A percentile compares a stretch with the other conserved stretches of the same genome.
phyloP scores from a whole-genome alignment of 768 basidiomycete species.

The Tricholoma terreum region DNA sequence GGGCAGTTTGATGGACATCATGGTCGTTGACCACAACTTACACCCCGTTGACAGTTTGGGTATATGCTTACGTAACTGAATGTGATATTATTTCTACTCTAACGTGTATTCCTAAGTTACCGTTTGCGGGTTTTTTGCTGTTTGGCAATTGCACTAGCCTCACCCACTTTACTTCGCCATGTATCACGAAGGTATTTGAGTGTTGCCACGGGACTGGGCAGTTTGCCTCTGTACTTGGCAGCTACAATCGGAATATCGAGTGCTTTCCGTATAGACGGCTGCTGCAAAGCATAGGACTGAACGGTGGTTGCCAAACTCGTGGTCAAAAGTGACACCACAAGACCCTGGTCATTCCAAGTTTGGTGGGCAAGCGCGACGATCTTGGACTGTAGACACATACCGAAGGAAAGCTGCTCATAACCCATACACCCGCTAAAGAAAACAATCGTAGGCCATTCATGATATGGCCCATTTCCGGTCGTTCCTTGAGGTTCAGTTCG shows the following conservation, averaged over 20 bases:
- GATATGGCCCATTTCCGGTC: conserved; percentile 59
- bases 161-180: conserved; percentile 21
- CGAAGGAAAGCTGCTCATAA: conserved; percentile 55
- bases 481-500: conserved; percentile 50
- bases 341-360: conserved; percentile 27
- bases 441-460: conserved; percentile 65
- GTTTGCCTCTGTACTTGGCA: conserved; percentile 20
- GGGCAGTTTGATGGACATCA: conserved; percentile 37
- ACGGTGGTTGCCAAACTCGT: conserved; percentile 41
- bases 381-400: conserved; percentile 43
- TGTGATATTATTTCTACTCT: no score
- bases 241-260: conserved; percentile 38
- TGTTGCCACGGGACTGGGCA: conserved; percentile 29
- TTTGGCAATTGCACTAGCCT: conserved; percentile 16
- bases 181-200: conserved; percentile 18
- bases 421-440: conserved; percentile 46
- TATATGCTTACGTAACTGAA: background rate
- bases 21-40: conserved; percentile 5
- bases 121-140: conserved; percentile 15
- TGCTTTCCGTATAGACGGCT: conserved; percentile 36
- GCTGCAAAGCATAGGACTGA: conserved; percentile 49
- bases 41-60: conserved; percentile 21
- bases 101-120: conserved; percentile 9
- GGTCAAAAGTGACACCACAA: conserved; percentile 41
- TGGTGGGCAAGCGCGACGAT: background rate